Base-by-base conservation (phyloP, 192 early-diverging fungal genomes). In the Dispira parvispora region DNA sequence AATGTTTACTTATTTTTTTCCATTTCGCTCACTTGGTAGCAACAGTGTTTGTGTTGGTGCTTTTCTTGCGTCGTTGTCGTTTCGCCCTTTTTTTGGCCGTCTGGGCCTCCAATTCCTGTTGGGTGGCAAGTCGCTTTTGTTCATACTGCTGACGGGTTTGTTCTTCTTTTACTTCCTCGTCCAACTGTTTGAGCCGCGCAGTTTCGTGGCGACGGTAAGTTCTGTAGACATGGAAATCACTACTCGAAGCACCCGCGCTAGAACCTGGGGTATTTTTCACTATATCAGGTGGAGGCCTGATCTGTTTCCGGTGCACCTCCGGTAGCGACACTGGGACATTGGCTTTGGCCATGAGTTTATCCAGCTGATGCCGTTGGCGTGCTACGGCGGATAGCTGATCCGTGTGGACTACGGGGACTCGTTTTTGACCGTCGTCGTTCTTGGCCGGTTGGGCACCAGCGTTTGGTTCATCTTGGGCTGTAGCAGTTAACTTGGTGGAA, bases 171-270 rank as follows among this genome's bases (percentile, higher is more conserved):
- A 63, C 46, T 21, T 69, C 62, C 46, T 63, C 45, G 4, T 93
- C 91, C 82, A 96, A 83, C 10, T 77, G 65, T 63, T 91, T 85
- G 42, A 91, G 63, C 46, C 94, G 76, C 16, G 82, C 75, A 68
- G 88, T 83, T 65, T 98, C 94, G 66, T 91, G 82, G 60, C 94
- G 75, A 38, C 94, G 77, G 46, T 86, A 73, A 23, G 88, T 84
- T 67, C 91, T 72, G 64, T 98, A 98, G 0, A 92, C 89, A 71
- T 94, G 92, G 62, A 98, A 98, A 67, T 98, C 94, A 43, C 91
- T 91, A 76, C 88, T 90, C 16, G 92, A 90, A 6, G 94, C 94
- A 44, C 94, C 94, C 0, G 94, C 93, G 71, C 88, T 91, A 14
- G 92, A 96, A 27, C 93, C 88, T 67, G n/a, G 10, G 13, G 38